phyloP scores from a whole-genome alignment of 2,329 filamentous ascomycete species.

The Colletotrichum falcatum region DNA sequence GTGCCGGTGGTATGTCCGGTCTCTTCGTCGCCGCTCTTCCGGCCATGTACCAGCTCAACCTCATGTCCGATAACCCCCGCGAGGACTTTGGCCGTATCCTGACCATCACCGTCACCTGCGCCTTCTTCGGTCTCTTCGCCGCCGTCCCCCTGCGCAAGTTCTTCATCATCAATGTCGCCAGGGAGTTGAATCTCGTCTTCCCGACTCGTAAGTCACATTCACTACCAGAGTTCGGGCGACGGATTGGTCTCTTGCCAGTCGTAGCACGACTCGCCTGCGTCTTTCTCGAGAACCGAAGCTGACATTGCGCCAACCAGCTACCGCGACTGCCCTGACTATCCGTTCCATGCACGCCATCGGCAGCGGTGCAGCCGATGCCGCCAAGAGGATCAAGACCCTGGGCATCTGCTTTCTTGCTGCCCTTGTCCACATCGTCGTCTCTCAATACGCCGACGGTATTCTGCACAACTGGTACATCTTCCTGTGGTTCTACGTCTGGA shows the following conservation, averaged over 20 bases:
- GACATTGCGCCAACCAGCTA: constrained; percentile 47
- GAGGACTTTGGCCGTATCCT: constrained; percentile 69
- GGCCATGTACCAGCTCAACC: constrained; percentile 67
- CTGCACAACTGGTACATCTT: constrained; percentile 69
- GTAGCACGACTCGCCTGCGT: not conserved
- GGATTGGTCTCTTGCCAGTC: not conserved
- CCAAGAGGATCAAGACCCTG: constrained; percentile 68
- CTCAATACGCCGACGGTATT: constrained; percentile 70
- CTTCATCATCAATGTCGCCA: constrained; percentile 74
- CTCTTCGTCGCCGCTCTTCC: constrained; percentile 73
- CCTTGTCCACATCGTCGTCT: constrained; percentile 64
- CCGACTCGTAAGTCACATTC: constrained; percentile 54
- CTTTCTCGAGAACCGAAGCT: not conserved
- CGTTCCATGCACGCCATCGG: constrained; percentile 70
- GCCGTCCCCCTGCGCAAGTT: constrained; percentile 74
- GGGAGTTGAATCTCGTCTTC: constrained; percentile 70
- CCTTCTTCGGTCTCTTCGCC: constrained; percentile 74
- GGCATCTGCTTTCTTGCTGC: constrained; percentile 62
- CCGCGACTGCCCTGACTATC: constrained; percentile 71
- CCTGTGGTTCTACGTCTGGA: constrained; percentile 67
- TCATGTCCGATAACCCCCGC: constrained; percentile 62
- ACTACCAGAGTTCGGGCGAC: not conserved
- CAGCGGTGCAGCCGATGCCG: constrained; percentile 62
- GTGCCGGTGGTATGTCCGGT: constrained; percentile 66
- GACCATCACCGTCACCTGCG: constrained; percentile 70